phyloP scores from a whole-genome alignment of 805 yeast species.

The Zygosaccharomyces gambellarensis region DNA sequence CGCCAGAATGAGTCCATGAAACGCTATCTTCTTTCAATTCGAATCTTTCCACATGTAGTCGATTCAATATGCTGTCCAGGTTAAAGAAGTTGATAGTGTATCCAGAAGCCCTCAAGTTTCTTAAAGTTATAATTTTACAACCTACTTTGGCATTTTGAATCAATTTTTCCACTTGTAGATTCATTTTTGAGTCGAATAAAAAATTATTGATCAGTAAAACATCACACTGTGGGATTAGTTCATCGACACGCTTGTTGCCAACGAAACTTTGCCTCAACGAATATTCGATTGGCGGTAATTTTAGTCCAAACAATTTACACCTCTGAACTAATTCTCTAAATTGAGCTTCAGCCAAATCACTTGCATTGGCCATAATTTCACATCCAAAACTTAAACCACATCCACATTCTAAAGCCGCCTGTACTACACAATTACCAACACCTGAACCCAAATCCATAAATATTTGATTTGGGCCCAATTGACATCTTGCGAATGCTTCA shows the following conservation, averaged over 20 bases:
- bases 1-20: slow-evolving; percentile 81
- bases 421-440: slow-evolving; percentile 86
- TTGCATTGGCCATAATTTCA: slow-evolving; percentile 83
- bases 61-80: slow-evolving; percentile 54
- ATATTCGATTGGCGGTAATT: slow-evolving; percentile 50
- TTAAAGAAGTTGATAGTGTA: slow-evolving; percentile 54
- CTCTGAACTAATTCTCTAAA: slow-evolving; percentile 52
- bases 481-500: slow-evolving; percentile 57
- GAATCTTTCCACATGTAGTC: slow-evolving; percentile 56
- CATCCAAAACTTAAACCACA: slow-evolving; percentile 75
- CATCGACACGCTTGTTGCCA: slow-evolving; percentile 52
- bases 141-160: slow-evolving; percentile 65
- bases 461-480: slow-evolving; percentile 46
- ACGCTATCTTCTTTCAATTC: slow-evolving; percentile 68
- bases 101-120: slow-evolving; percentile 73
- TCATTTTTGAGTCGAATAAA: slow-evolving; percentile 71
- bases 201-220: slow-evolving; percentile 79
- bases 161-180: slow-evolving; percentile 59
- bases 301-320: slow-evolving; percentile 58
- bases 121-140: slow-evolving; percentile 70
- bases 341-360: slow-evolving; percentile 60
- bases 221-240: slow-evolving; percentile 55
- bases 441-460: slow-evolving; percentile 92
- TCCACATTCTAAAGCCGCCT: slow-evolving; percentile 83
- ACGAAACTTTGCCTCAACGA: slow-evolving; percentile 69